These are phyloP conservation scores for Xylaria sp. DNA, from an alignment of 2,329 filamentous ascomycete genomes.

Conservation along the genomic window DNA sequence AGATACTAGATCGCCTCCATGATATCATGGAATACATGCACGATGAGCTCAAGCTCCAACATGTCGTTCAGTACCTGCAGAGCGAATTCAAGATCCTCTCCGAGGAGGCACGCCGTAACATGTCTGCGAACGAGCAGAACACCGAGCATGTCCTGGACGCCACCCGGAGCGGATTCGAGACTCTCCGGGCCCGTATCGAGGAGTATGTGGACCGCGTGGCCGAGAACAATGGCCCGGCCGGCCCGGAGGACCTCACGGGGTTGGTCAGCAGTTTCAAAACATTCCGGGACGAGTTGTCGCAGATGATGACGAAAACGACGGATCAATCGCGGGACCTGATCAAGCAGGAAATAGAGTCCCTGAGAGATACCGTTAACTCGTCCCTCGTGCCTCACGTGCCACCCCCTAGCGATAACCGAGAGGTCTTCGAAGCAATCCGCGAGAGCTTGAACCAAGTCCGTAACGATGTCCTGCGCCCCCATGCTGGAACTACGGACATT, in stretches of 20 bases:
- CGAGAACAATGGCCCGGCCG: slow-evolving; percentile 47
- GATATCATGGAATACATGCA: slow-evolving; percentile 61
- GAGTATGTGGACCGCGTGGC: slow-evolving; percentile 69
- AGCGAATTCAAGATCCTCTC: slow-evolving; percentile 56
- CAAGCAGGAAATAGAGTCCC: slow-evolving; percentile 74
- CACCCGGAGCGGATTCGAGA: slow-evolving; percentile 74
- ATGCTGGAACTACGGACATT: slow-evolving; percentile 75
- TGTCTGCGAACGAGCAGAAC: slow-evolving; percentile 70
- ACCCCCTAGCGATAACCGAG: slow-evolving; percentile 45
- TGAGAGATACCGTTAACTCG: slow-evolving; percentile 71
- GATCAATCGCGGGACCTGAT: slow-evolving; percentile 61
- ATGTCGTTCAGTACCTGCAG: slow-evolving; percentile 58
- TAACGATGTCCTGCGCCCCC: slow-evolving; percentile 63
- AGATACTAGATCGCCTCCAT: slow-evolving; percentile 51
- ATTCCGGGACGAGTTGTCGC: slow-evolving; percentile 62
- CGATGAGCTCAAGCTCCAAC: slow-evolving; percentile 57
- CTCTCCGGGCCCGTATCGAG: slow-evolving; percentile 74
- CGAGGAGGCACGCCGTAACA: slow-evolving; percentile 68
- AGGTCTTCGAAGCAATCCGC: slow-evolving; percentile 65
- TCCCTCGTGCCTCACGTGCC: slow-evolving; percentile 57
- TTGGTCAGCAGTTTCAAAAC: slow-evolving; percentile 60
- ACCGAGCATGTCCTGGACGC: slow-evolving; percentile 86
- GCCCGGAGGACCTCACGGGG: slow-evolving; percentile 72
- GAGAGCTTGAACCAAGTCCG: slow-evolving; percentile 70
- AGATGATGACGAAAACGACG: slow-evolving; percentile 48